Conservation (phyloP, 2,329 filamentous ascomycete genomes). For the Aspergillus ustus region DNA sequence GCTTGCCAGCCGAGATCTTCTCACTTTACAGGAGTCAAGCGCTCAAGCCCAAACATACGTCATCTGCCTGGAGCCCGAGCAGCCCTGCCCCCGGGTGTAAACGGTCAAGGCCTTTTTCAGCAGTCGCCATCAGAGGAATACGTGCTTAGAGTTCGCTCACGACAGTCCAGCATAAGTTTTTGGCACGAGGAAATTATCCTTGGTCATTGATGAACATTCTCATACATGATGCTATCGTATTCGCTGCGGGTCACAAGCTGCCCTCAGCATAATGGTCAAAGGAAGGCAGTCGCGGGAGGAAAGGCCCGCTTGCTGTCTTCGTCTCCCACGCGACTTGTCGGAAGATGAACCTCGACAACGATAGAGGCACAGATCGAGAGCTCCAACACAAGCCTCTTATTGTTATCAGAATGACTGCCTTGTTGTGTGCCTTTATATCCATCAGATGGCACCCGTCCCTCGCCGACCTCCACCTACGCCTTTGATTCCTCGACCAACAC, state of each 20-base stretch:
- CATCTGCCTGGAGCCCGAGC: not conserved
- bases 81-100: not conserved
- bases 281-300: not conserved
- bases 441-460: constrained; percentile 37
- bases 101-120: not conserved
- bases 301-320: constrained; percentile 1
- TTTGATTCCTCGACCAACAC: constrained; percentile 30
- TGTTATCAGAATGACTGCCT: constrained; percentile 27
- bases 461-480: constrained; percentile 32
- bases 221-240: not conserved
- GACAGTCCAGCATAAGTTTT: not conserved
- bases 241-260: not conserved
- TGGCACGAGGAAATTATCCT: not conserved
- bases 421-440: constrained; percentile 10
- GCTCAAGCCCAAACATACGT: not conserved
- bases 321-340: not conserved
- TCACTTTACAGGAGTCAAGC: not conserved
- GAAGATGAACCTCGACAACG: not conserved
- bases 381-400: constrained; percentile 18
- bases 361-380: constrained; percentile 1
- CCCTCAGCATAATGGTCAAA: not conserved
- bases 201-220: too few relatives aligned
- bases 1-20: not conserved
- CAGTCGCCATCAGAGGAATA: not conserved
- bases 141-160: not conserved